Conservation (phyloP, 495 filamentous ascomycete species). For the Patellaria atrata region DNA sequence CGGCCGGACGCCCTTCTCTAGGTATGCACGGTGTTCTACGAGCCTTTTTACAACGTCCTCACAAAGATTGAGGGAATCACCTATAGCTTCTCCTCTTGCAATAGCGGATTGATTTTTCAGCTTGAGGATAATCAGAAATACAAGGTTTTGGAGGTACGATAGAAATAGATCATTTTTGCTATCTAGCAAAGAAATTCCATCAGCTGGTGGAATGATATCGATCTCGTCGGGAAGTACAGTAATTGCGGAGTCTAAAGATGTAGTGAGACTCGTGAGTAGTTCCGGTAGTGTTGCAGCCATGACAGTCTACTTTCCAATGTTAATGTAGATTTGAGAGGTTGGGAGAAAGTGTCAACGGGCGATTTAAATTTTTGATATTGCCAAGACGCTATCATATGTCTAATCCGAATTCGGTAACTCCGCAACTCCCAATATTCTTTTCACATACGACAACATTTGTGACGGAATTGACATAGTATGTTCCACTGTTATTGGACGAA, state of each 20-base stretch:
- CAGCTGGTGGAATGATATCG: constrained; percentile 45
- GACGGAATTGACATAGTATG: too few species aligned
- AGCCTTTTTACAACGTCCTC: constrained; percentile 62
- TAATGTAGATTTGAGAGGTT: too few species aligned
- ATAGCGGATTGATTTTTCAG: constrained; percentile 37
- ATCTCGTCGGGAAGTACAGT: constrained; percentile 37
- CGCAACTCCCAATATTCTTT: too few species aligned
- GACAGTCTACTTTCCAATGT: too few species aligned
- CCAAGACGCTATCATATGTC: too few species aligned
- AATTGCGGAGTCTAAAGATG: constrained; percentile 19
- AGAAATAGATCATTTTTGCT: constrained; percentile 90
- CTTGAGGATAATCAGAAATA: constrained; percentile 76
- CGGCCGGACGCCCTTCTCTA: constrained; percentile 81
- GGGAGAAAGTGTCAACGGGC: too few species aligned
- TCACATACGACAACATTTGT: too few species aligned
- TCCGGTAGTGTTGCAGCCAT: too few species aligned
- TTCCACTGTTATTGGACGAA: too few species aligned
- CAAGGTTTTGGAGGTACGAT: constrained; percentile 87
- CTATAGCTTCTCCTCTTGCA: constrained; percentile 24
- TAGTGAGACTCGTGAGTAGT: constrained; percentile 18
- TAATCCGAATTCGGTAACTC: too few species aligned
- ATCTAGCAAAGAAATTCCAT: constrained; percentile 89
- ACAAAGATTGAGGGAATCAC: constrained; percentile 30
- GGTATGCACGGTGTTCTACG: constrained; percentile 68
- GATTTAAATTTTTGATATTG: too few species aligned